These are phyloP conservation scores for Fusarium coicis DNA, from an alignment of 2,329 filamentous ascomycete genomes.

Conservation along the genomic window DNA sequence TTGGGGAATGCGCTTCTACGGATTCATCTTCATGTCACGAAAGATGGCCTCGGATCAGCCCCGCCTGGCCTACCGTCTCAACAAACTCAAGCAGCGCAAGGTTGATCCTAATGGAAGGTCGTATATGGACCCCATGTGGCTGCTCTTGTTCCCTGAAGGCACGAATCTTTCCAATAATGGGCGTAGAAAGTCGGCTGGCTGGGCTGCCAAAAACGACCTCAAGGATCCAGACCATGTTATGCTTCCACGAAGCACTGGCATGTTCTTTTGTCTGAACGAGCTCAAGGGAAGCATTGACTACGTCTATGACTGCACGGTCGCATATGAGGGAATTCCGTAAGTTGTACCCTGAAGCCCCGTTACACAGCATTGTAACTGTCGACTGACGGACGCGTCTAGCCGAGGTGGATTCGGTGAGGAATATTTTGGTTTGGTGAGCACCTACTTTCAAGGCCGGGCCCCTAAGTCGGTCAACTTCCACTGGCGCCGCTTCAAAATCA, in stretches of 20 bases:
- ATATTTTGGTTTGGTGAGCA: conserved; percentile 86
- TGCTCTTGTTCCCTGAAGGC: conserved; percentile 87
- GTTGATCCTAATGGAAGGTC: conserved; percentile 63
- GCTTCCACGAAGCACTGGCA: conserved; percentile 82
- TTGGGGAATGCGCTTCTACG: conserved; percentile 84
- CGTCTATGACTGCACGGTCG: conserved; percentile 93
- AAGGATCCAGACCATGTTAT: conserved; percentile 79
- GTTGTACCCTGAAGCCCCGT: conserved; percentile 53
- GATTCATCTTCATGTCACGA: conserved; percentile 91
- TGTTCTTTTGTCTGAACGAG: conserved; percentile 82
- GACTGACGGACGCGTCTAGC: conserved; percentile 53
- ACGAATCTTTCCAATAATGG: conserved; percentile 82
- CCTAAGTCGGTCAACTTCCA: conserved; percentile 97
- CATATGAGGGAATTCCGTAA: conserved; percentile 93
- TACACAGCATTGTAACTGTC: conserved; percentile 6
- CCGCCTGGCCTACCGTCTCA: conserved; percentile 78
- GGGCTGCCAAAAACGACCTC: conserved; percentile 80
- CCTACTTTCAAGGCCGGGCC: conserved; percentile 87
- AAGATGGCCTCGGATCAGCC: conserved; percentile 86
- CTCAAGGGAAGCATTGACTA: conserved; percentile 80
- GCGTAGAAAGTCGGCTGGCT: conserved; percentile 74
- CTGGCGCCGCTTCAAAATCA: conserved; percentile 86
- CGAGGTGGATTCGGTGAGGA: conserved; percentile 89
- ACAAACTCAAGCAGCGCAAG: conserved; percentile 71
- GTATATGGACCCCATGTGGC: conserved; percentile 85